These are phyloP conservation scores for Oryza australiensis DNA, from an alignment of 176 grass and related monocot species.

Conservation along the genomic window DNA sequence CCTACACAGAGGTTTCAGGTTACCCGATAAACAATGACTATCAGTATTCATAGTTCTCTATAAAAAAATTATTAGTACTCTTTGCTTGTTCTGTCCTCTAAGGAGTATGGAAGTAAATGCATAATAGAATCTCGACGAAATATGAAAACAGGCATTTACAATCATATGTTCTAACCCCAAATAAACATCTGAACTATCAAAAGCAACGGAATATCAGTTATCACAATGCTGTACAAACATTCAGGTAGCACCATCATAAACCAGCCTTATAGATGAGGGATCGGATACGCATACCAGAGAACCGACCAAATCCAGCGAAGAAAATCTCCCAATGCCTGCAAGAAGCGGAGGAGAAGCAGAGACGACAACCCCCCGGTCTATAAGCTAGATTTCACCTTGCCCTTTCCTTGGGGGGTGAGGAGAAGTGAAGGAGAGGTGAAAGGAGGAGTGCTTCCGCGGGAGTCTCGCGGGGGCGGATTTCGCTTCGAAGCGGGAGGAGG, in stretches of 20 bases:
- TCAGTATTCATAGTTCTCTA: neutral
- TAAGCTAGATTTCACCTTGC: neutral
- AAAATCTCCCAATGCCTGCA: neutral
- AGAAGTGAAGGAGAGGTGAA: slow-evolving; percentile 26
- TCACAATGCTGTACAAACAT: neutral
- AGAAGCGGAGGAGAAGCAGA: neutral
- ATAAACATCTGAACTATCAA: neutral
- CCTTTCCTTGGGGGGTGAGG: slow-evolving; percentile 30
- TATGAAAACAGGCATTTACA: neutral
- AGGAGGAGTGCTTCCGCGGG: neutral
- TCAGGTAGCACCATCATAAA: neutral
- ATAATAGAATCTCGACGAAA: neutral
- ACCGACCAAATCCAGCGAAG: neutral
- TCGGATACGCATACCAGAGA: neutral
- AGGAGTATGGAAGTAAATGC: neutral
- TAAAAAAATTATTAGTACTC: neutral
- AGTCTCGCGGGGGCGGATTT: neutral
- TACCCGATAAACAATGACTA: neutral
- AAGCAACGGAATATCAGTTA: neutral
- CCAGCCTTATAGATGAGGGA: neutral
- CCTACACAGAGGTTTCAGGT: neutral
- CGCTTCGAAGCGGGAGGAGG: neutral
- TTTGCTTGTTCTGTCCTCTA: slow-evolving; percentile 18
- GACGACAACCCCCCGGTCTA: neutral
- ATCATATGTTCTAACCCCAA: neutral